Base-by-base conservation (phyloP, 2,329 filamentous ascomycete genomes). In the Exophiala aquamarina region DNA sequence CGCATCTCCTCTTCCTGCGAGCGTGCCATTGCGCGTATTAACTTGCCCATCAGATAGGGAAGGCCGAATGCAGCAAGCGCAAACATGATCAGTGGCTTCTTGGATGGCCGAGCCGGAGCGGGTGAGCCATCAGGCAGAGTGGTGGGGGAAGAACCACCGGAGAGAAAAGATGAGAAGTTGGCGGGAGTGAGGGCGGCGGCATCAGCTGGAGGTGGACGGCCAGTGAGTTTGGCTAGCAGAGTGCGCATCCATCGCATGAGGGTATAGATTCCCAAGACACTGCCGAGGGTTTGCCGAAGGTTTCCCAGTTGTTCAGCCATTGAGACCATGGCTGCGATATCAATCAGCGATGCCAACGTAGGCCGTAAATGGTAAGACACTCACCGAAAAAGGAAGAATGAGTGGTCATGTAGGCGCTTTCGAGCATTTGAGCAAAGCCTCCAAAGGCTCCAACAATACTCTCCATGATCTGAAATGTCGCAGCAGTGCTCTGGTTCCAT, bases 351-450 rank as follows among this genome's bases (percentile, higher is more conserved):
- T 4, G 23, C 43, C 35, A 42, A 55, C 50, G 55, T 32, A 44
- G 40, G 20, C 10, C 11, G 17, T 13, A 2, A 36, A 2, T 14
- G 17, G 18, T 13, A 11, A 38, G 8, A 37, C 28, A 41, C 9
- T 23, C n/a, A 41, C 90, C 91, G 63, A 97, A 98, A 70, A 98
- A 98, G 44, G 89, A 95, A 4, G 91, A 96, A 70, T 98, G 93
- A 0, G 93, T 98, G 21, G 94, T 93, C 94, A 98, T 98, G 63
- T 96, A 98, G 9, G 93, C 97, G 74, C 93, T 97, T 72, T 98
- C 93, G 20, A 98, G 78, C 93, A 98, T 98, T 74, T 98, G 93
- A 10, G 94, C 89, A 65, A 98, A 97, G 0, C 94, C 93, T 15
- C 91, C 91, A 74, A 98, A 98, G 2, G 93, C 91, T 18, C 89